Evolutionary conservation across 2,329 filamentous ascomycete species (phyloP), one percentile per base, ranked within the genome.

Genomic region (Colletotrichum tabaci): DNA sequence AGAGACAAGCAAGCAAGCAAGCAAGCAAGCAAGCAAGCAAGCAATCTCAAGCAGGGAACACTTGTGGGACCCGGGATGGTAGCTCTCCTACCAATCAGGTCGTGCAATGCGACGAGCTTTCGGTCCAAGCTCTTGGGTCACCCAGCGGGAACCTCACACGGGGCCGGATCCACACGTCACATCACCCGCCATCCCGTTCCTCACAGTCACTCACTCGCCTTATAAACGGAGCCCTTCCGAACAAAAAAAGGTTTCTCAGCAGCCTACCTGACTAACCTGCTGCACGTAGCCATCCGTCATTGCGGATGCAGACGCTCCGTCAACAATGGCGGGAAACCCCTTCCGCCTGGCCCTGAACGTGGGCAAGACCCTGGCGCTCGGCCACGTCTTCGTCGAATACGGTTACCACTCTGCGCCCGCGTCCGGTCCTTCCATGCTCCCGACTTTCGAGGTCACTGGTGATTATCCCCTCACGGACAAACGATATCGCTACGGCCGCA

Each of bases 371-470:
- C 77, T 87, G 49, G 82, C 85, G 62, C 76, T 86, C 53, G 78
- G 79, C 35, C 89, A 91, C 78, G 79, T 90, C n/a, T 78, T 87
- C 71, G 81, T 79, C 77, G 87, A 89, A 53, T 91, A 96, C 82
- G 84, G 90, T 76, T 89, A 90, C 82, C 86, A 86, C 74, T 77
- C 92, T 74, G 87, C 87, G 23, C 81, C 85, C 4, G 90, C 91
- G 18, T 85, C 86, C 35, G 96, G 96, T 2, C 90, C 94, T 4
- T 96, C 93, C 21, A 98, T 98, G 96, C 88, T 96, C 61, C 96
- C 96, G 9, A 98, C 94, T 0, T 91, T 98, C 72, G 85, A 87
- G 30, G 85, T 91, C 1, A 81, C 85, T 10, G 91, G 91, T 67
- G 92, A 96, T 78, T 91, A 86, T 80, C 86, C 96, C 57, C 80